Conservation (phyloP, 2,329 filamentous ascomycete species). For the Fusarium floridanum region DNA sequence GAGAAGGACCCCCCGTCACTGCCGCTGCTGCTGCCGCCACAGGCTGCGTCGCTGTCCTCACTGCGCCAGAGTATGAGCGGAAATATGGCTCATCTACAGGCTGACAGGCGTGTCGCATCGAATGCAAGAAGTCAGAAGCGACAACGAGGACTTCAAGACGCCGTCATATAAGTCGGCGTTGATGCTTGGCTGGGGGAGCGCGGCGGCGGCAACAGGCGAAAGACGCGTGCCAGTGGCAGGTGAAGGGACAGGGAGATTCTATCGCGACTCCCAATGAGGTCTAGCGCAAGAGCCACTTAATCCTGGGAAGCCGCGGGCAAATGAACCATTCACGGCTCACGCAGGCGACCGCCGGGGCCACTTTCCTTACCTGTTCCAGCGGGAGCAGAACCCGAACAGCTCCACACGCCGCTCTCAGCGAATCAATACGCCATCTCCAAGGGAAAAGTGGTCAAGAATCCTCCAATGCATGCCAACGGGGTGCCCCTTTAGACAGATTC, state of each 20-base stretch:
- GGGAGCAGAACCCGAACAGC: slow-evolving; percentile 14
- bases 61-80: slow-evolving; percentile 19
- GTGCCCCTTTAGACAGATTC: slow-evolving; percentile 24
- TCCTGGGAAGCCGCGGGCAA: slow-evolving; percentile 35
- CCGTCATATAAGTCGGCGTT: slow-evolving; percentile 36
- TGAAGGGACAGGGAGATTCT: slow-evolving; percentile 47
- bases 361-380: slow-evolving; percentile 20
- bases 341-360: slow-evolving; percentile 28
- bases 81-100: slow-evolving; percentile 3
- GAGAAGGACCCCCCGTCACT: slow-evolving; percentile 24
- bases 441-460: slow-evolving; percentile 19
- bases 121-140: slow-evolving; percentile 15
- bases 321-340: slow-evolving; percentile 38
- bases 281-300: slow-evolving; percentile 43
- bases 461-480: slow-evolving; percentile 24
- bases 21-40: slow-evolving; percentile 16
- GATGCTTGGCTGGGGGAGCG: slow-evolving; percentile 35
- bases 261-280: slow-evolving; percentile 47
- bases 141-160: slow-evolving; percentile 14
- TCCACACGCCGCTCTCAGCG: slow-evolving; percentile 28
- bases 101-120: slow-evolving; percentile 18
- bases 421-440: slow-evolving; percentile 19
- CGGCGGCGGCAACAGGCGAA: slow-evolving; percentile 34
- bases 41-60: slow-evolving; percentile 23
- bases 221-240: slow-evolving; percentile 50